phyloP scores from a whole-genome alignment of 1,284 basidiomycete genomes.

The Pseudozyma hubeiensis region DNA sequence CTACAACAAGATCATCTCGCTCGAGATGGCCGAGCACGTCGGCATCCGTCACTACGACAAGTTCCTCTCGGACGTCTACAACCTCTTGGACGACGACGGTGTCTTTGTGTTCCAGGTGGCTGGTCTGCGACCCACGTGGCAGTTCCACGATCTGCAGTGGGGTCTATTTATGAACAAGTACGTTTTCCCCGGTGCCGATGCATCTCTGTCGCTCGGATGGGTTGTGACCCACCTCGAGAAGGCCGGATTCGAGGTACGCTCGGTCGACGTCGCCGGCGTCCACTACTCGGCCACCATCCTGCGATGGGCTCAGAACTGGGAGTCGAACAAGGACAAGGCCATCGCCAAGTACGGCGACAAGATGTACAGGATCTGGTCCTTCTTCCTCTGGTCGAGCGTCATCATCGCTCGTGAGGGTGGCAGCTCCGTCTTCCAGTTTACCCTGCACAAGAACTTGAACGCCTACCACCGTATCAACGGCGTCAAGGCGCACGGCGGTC shows the following conservation, averaged over 20 bases:
- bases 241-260: conserved; percentile 96
- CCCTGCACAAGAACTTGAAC: conserved; percentile 86
- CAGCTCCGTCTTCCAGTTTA: conserved; percentile 73
- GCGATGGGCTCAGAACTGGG: conserved; percentile 69
- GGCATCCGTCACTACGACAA: conserved; percentile 90
- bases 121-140: conserved; percentile 92
- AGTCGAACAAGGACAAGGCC: conserved; percentile 80
- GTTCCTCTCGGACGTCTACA: conserved; percentile 91
- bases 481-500: conserved; percentile 64
- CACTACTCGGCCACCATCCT: conserved; percentile 91
- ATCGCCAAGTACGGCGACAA: conserved; percentile 88
- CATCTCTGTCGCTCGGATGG: conserved; percentile 87
- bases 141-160: conserved; percentile 98
- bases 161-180: conserved; percentile 71
- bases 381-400: conserved; percentile 66
- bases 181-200: conserved; percentile 95
- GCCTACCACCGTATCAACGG: conserved; percentile 81
- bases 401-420: conserved; percentile 68
- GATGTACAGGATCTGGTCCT: conserved; percentile 69
- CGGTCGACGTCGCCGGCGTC: conserved; percentile 84
- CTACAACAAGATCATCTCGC: conserved; percentile 93
- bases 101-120: conserved; percentile 96
- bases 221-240: conserved; percentile 83
- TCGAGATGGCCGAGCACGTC: conserved; percentile 97
- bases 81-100: conserved; percentile 93